Conservation (phyloP, 169 alveolate species). For the Cryptosporidium andersoni region DNA sequence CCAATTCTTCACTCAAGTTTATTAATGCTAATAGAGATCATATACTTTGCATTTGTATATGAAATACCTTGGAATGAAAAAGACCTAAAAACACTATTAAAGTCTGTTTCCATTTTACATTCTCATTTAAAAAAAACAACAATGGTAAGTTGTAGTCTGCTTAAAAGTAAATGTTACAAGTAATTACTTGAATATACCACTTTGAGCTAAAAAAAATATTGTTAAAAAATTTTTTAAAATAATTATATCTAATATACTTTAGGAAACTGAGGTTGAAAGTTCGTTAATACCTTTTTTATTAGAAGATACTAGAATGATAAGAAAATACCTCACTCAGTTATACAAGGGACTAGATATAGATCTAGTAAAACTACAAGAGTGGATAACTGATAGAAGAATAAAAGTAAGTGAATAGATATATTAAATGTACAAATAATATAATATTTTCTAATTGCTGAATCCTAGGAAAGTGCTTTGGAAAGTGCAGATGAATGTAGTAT, state of each 20-base stretch:
- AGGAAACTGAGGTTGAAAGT: constrained; percentile 56
- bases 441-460: background rate
- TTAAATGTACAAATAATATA: too few relatives aligned
- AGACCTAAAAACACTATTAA: constrained; percentile 33
- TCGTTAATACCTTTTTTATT: constrained; percentile 10
- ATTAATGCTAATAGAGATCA: constrained; percentile 31
- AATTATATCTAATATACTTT: background rate
- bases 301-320: constrained; percentile 41
- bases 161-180: background rate
- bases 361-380: constrained; percentile 28
- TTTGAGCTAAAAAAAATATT: background rate
- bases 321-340: constrained; percentile 32
- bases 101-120: constrained; percentile 12
- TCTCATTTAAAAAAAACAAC: constrained; percentile 56
- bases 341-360: constrained; percentile 33
- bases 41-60: constrained; percentile 59
- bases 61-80: constrained; percentile 33
- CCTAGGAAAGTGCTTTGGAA: constrained; percentile 44
- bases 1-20: constrained; percentile 38
- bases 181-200: background rate
- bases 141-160: constrained; percentile 28
- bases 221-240: background rate
- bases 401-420: constrained; percentile 10
- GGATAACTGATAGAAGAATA: constrained; percentile 70
- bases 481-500: constrained; percentile 51